These are phyloP conservation scores for Berberis thunbergii DNA, from an alignment of 164 flowering plant genomes.

Conservation along the genomic window DNA sequence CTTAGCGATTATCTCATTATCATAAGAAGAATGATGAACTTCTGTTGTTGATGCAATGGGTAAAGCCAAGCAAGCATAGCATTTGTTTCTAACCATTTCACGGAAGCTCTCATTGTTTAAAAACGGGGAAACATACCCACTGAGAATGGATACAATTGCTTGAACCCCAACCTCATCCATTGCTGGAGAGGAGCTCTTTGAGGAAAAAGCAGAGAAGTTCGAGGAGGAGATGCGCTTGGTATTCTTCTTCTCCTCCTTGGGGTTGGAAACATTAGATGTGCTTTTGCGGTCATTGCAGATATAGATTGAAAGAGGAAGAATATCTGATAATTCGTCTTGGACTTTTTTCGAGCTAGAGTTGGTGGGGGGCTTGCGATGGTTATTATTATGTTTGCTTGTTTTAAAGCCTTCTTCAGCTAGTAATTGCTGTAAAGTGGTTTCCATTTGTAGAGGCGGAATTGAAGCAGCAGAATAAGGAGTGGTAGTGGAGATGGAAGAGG, in stretches of 20 bases:
- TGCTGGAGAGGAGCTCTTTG: slow-evolving; percentile 14
- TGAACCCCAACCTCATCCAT: slow-evolving; percentile 43
- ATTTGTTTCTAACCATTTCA: slow-evolving; percentile 2
- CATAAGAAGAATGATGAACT: not conserved
- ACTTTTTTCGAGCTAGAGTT: slow-evolving; percentile 10
- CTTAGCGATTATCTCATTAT: slow-evolving; percentile 26
- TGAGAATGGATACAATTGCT: slow-evolving; percentile 51
- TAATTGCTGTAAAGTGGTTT: slow-evolving; percentile 32
- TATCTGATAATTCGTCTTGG: slow-evolving; percentile 13
- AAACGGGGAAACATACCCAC: slow-evolving; percentile 45
- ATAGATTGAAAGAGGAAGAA: slow-evolving; percentile 26
- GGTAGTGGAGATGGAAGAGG: too few relatives aligned
- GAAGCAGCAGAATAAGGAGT: too few relatives aligned
- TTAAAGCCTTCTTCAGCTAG: slow-evolving; percentile 42
- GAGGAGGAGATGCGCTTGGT: too few relatives aligned
- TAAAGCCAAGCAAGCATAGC: not conserved
- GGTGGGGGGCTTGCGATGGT: not conserved
- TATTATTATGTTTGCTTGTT: slow-evolving; percentile 2
- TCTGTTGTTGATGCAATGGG: not conserved
- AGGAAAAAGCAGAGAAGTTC: slow-evolving; percentile 1
- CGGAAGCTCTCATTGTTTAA: slow-evolving; percentile 37
- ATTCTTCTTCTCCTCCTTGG: too few relatives aligned
- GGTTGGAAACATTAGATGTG: too few relatives aligned
- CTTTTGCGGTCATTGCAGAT: slow-evolving; percentile 37
- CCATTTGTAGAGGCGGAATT: too few relatives aligned